Evolutionary conservation across 2,329 filamentous ascomycete genomes (phyloP), one percentile per base, ranked within the genome.

Genomic region (Domatiomyces catenatus): DNA sequence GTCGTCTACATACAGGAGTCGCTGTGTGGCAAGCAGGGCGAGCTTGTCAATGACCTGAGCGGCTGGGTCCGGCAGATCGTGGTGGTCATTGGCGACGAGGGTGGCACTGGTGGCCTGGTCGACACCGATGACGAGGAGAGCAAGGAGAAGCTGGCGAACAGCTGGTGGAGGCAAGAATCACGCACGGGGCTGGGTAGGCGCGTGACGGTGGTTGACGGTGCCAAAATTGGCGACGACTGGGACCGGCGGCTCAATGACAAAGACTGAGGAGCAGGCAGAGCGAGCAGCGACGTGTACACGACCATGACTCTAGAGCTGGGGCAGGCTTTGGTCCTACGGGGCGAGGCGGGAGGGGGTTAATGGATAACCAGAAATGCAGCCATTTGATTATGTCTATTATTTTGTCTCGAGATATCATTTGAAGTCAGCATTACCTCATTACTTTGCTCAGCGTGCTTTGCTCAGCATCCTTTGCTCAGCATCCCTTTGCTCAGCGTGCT

Each of bases 1-100:
- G 73, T 90, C 22, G 79, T 95, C 32, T 96, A 96, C 63, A 75
- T 95, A 8, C 85, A 93, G 61, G 86, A 92, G 62, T 86, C 84
- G 2, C 76, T 95, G 22, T 78, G 83, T 44, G 90, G 90, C 5
- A 71, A 78, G 1, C 76, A 84, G 42, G 90, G 90, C 24, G 77
- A 79, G 53, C 73, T 81, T 24, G 80, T 95, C 22, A 81, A 79
- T 18, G 84, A 84, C 50, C 66, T 82, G 49, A 71, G 73, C 26
- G 71, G 71, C 19, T 83, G 79, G 79, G 78, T 82, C 6, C 72
- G 77, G 18, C 75, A 80, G 57, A 75, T 77, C 1, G 68, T 79
- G 12, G 71, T 82, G 3, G 76, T 81, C 2, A 75, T 80, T 17
- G 75, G 74, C 17, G 72, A 72, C 47, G 71, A 72, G 53, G 69